Percentiles rank a stretch among this genome's conserved stretches.
phyloP scores from a whole-genome alignment of 805 yeast species.

The Saccharomycopsis amapae region DNA sequence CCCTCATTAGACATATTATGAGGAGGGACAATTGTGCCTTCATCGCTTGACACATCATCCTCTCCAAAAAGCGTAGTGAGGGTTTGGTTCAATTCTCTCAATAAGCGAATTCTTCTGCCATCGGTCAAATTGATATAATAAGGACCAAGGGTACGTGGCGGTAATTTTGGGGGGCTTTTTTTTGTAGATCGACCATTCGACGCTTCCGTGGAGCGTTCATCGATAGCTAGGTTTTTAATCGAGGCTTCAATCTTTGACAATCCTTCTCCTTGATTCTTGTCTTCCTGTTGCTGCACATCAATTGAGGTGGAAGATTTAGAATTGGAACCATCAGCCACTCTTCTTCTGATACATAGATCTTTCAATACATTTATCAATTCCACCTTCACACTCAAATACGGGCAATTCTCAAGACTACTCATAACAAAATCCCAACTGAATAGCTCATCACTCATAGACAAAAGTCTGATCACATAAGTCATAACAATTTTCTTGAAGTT shows the following conservation, averaged over 20 bases:
- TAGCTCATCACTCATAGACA: constrained; percentile 52
- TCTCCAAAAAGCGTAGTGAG: constrained; percentile 29
- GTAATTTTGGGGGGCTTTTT: constrained; percentile 35
- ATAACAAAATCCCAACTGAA: constrained; percentile 51
- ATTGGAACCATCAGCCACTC: too few species aligned
- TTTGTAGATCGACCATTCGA: too few species aligned
- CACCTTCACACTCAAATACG: constrained; percentile 52
- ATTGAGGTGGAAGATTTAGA: not conserved
- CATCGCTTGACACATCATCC: not conserved
- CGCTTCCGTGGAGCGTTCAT: constrained; percentile 2
- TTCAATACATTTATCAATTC: constrained; percentile 62
- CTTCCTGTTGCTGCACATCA: constrained; percentile 3
- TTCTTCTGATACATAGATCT: constrained; percentile 45
- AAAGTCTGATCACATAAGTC: constrained; percentile 56
- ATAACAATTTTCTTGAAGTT: constrained; percentile 31
- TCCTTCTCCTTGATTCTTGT: constrained; percentile 1
- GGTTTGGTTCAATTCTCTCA: too few species aligned
- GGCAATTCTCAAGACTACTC: constrained; percentile 61
- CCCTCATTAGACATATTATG: not conserved
- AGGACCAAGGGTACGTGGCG: constrained; percentile 29
- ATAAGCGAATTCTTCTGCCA: constrained; percentile 32
- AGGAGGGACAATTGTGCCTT: too few species aligned
- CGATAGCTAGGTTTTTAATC: not conserved
- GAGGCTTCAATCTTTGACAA: constrained; percentile 11
- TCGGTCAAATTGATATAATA: constrained; percentile 39